Conservation (phyloP, 2,329 filamentous ascomycete species). For the Helicocarpus griseus region DNA sequence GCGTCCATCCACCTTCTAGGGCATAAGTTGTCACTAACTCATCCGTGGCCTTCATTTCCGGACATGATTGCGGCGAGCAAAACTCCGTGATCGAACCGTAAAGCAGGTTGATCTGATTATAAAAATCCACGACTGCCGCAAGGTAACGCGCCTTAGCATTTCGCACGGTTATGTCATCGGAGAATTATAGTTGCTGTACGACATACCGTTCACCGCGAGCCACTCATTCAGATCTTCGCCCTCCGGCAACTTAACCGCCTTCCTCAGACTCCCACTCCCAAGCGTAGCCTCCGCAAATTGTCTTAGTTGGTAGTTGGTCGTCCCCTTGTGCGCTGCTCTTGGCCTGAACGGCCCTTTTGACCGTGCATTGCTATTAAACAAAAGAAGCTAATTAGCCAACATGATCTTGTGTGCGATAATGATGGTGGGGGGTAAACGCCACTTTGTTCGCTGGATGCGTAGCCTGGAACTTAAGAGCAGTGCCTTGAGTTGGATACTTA, state of each 20-base stretch:
- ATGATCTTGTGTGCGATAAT: constrained; percentile 3
- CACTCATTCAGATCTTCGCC: constrained; percentile 97
- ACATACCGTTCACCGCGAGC: constrained; percentile 88
- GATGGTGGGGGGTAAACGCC: constrained; percentile 9
- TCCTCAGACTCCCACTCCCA: constrained; percentile 85
- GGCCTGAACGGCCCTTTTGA: constrained; percentile 87
- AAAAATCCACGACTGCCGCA: constrained; percentile 89
- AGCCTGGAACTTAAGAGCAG: constrained; percentile 20
- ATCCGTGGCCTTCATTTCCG: constrained; percentile 99
- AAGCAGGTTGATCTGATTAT: constrained; percentile 98
- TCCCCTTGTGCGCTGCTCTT: constrained; percentile 73
- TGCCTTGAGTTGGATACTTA: constrained; percentile 42
- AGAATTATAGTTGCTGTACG: neutral
- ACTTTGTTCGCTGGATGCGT: constrained; percentile 14
- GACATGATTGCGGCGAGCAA: constrained; percentile 92
- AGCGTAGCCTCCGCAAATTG: constrained; percentile 98
- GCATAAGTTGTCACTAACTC: constrained; percentile 50
- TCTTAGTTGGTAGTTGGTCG: constrained; percentile 83
- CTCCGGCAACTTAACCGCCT: constrained; percentile 93
- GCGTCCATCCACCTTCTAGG: neutral
- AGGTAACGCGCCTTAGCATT: constrained; percentile 18
- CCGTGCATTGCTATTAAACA: constrained; percentile 61
- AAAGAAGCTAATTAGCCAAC: neutral
- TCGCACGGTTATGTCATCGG: neutral
- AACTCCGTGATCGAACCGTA: constrained; percentile 99